Base-by-base conservation (phyloP, 2,329 filamentous ascomycete species). In the Diaporthe australafricana region DNA sequence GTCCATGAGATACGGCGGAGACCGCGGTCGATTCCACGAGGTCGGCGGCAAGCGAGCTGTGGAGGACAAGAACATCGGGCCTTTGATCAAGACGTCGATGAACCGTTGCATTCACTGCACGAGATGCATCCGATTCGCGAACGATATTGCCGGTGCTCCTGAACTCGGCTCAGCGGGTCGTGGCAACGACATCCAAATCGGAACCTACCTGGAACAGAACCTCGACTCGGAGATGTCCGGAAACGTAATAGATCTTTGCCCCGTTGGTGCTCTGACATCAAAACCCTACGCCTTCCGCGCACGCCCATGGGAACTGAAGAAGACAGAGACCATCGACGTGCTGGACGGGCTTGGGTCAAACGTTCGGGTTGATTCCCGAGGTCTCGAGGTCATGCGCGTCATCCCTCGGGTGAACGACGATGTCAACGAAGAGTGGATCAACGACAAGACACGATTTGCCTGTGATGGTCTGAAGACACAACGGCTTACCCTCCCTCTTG, bases 41-140 rank as follows among this genome's bases (percentile, higher is more conserved):
- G 85, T 97, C 80, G 92, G 90, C 70, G 96, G 96, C 84, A 99
- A 99, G 90, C 94, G 96, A 87, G 96, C 95, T 32, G 95, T 98
- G 48, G 96, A 99, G 86, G 96, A 99, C 85, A 99, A 99, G 90
- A 98, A 99, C 84, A 98, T 99, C 79, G 96, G 96, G 45, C 96
- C 96, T 68, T 84, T 99, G 77, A 94, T 99, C 86, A 99, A 99
- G 90, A 99, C 96, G 4, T 99, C 96, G 63, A 99, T 99, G 96
- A 99, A 99, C 89, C 91, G 96, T 82, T 99, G 96, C 84, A 99
- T 99, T 80, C 96, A 99, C 87, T 99, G 96, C 88, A 99, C 96
- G 75, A 92, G 96, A 80, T 99, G 96, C 85, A 91, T 99, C 78
- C 95, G 96, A 80, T 99, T 99, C 84, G 94, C 96, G 81, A 99